phyloP scores from a whole-genome alignment of 495 filamentous ascomycete genomes.

The Eremomyces bilateralis region DNA sequence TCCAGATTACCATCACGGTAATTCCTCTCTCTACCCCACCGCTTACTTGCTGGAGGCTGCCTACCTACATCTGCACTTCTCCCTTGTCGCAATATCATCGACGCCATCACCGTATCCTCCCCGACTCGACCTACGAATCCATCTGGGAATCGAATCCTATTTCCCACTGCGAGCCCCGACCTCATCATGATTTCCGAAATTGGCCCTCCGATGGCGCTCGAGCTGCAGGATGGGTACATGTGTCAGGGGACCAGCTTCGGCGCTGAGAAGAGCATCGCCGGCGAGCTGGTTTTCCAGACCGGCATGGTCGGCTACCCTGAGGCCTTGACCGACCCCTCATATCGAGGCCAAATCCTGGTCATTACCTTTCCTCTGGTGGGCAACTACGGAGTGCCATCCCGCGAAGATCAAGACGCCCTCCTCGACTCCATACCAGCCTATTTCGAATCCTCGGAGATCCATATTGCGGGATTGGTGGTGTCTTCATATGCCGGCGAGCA shows the following conservation, averaged over 20 bases:
- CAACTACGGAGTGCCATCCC: conserved; percentile 81
- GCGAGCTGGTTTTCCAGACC: conserved; percentile 97
- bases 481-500: conserved; percentile 84
- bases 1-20: no score
- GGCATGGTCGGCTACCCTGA: conserved; percentile 99
- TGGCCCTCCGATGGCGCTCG: conserved; percentile 57
- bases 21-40: no score
- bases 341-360: conserved; percentile 78
- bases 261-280: conserved; percentile 72
- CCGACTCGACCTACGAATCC: no score
- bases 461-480: conserved; percentile 74
- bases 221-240: conserved; percentile 70
- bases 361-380: conserved; percentile 79
- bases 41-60: no score
- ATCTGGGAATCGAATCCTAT: no score
- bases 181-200: no score
- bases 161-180: no score
- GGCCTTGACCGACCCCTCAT: conserved; percentile 81
- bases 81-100: no score
- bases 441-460: conserved; percentile 80
- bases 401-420: conserved; percentile 35
- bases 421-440: conserved; percentile 67
- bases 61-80: no score
- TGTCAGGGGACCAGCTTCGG: conserved; percentile 93
- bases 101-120: no score